Base-by-base conservation (phyloP, 1,284 basidiomycete genomes). In the Heliocybe sulcata region DNA sequence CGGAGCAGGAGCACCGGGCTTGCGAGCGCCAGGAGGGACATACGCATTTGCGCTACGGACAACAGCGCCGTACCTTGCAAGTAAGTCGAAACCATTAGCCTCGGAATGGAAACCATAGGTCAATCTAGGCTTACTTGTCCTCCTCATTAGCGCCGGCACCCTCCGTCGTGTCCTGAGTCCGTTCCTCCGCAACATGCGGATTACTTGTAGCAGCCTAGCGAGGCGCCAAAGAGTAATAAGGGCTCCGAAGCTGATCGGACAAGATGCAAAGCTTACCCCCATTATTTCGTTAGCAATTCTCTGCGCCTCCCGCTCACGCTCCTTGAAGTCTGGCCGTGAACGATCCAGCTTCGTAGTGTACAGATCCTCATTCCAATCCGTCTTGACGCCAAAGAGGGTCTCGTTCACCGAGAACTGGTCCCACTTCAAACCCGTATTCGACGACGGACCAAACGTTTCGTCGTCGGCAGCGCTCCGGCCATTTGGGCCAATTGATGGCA, bases 371-470 rank as follows among this genome's bases (percentile, higher is more conserved):
- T 98, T 87, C 69, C 94, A 99, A 65, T 85, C 83, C 9, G 94
- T 92, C 65, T 81, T 94, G 59, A 95, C 85, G 19, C 97, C 97
- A 67, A 98, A 98, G 58, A 93, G 77, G 62, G 89, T 81, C 71
- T 98, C 94, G 71, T 99, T 99, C 55, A 79, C 91, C 42, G 88
- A 88, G 64, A 99, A 99, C 72, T 99, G 96, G 69, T 99, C 95
- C 96, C 97, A 99, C 0, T 76, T 72, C 47, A 72, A 69, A 56
- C 70, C 74, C 35, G 61, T 65, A 45, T 59, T 69, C 8, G 63
- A 59, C 11, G 80, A 76, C 16, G 77, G 65, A 2, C 84, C 86
- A 59, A 92, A 90, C 0, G 87, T 90, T 52, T 81, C 58, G 52
- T 89, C 87, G 64, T 90, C 87, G 52, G 72, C 75, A 52, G 68